These are phyloP conservation scores for Elongisporangium prolatum DNA, from an alignment of 352 stramenopile genomes.

Conservation along the genomic window DNA sequence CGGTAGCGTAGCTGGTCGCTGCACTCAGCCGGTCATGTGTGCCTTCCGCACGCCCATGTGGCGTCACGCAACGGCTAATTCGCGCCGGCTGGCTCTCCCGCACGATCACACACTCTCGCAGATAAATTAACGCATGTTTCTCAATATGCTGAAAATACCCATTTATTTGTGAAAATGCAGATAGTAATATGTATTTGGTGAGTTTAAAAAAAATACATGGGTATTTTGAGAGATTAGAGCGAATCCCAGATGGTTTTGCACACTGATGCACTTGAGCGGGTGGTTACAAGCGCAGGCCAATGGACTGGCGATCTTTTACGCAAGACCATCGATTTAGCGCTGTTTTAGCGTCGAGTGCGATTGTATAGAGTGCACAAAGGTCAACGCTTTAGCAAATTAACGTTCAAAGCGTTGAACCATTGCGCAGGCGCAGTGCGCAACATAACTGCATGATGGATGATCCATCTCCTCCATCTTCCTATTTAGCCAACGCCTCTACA, in stretches of 20 bases:
- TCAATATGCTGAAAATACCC: neutral
- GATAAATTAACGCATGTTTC: neutral
- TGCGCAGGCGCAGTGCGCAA: neutral
- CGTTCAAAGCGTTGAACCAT: neutral
- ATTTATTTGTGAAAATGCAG: neutral
- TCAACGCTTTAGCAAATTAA: neutral
- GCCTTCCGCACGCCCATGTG: neutral
- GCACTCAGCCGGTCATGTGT: neutral
- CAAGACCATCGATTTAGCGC: neutral
- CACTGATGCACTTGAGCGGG: neutral
- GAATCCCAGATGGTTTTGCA: neutral
- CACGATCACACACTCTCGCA: neutral
- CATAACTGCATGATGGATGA: neutral
- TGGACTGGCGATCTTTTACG: neutral
- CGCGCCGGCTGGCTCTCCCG: neutral
- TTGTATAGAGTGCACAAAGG: neutral
- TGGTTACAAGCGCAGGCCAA: neutral
- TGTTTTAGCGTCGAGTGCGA: neutral
- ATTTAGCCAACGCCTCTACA: neutral
- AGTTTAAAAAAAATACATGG: neutral
- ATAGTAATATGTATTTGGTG: neutral
- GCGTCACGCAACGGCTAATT: neutral
- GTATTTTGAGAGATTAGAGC: neutral
- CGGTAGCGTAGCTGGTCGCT: neutral
- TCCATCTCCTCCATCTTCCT: neutral